These are phyloP conservation scores for Oryza coarctata DNA, from an alignment of 176 grass and related monocot species.

Conservation along the genomic window DNA sequence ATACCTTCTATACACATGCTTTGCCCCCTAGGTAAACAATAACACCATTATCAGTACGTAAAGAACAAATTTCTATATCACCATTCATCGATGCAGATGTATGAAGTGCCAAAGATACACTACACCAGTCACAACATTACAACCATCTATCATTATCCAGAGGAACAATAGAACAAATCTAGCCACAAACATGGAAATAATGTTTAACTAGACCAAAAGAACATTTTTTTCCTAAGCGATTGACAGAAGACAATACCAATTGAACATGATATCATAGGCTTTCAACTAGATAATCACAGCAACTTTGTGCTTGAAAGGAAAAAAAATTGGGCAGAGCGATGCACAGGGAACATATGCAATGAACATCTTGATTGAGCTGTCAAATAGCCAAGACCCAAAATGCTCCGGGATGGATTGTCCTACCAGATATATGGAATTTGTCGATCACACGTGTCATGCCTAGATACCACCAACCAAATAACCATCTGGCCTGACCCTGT, in stretches of 20 bases:
- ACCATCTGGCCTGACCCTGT: conserved; percentile 1
- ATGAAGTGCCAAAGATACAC: not conserved
- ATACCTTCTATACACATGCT: conserved; percentile 75
- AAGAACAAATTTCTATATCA: not conserved
- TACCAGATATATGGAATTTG: conserved; percentile 11
- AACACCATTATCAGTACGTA: conserved; percentile 19
- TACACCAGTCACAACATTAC: not conserved
- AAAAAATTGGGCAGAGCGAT: not conserved
- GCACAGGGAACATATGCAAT: conserved; percentile 14
- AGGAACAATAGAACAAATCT: conserved; percentile 12
- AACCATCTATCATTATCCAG: not conserved
- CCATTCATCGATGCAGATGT: not conserved
- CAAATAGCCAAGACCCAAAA: not conserved
- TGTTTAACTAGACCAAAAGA: not conserved
- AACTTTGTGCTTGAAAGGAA: not conserved
- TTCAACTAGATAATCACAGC: conserved; percentile 10
- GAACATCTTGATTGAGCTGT: not conserved
- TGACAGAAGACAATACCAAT: not conserved
- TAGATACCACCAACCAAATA: not conserved
- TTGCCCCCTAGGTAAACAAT: conserved; percentile 70
- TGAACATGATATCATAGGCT: not conserved
- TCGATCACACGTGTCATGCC: not conserved
- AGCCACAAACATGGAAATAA: not conserved
- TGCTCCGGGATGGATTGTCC: not conserved
- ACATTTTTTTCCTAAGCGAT: not conserved